Evolutionary conservation across 768 basidiomycete genomes (phyloP), one percentile per base, ranked within the genome.

Genomic region (Auricularia heimuer): DNA sequence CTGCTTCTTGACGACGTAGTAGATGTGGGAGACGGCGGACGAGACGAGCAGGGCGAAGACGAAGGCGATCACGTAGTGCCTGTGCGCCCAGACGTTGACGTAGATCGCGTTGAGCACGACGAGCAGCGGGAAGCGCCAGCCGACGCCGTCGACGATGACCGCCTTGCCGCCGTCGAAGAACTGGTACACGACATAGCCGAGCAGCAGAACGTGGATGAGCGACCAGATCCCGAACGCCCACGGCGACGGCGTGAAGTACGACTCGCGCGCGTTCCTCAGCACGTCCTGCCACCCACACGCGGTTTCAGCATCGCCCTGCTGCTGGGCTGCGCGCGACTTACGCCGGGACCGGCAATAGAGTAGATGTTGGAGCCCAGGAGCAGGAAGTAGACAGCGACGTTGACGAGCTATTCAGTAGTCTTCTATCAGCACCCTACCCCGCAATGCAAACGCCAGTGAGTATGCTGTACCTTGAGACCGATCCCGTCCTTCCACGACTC

Each of bases 321-420:
- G 2, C 29, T 29, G 2, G 29, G 29, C 29, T 29, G 29, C 29
- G 29, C 29, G 29, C 29, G 16, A 21, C 47, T 16, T 16, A 51
- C 47, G 45, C 82, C 81, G 0, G 91, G 91, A 2, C 85, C 82
- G 4, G 92, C 86, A 67, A 94, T 82, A 63, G 87, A 88, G 81
- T 92, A 95, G 65, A 94, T 81, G 76, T 96, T 96, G 45, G 88
- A 89, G 37, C 91, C 94, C n/a, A 96, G 79, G 77, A 95, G 93
- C 66, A 89, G 73, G 72, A 92, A 82, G 73, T 92, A 96, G 60
- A 89, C 87, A 64, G 93, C 64, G 65, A 96, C 81, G 76, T 97
- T 97, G 67, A 85, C 76, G 70, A 95, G 79, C 86, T 56, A 39
- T 10, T 42, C 24, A 14, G 29, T 29, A 2, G 29, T 29, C 29